A percentile compares a stretch with the other conserved stretches of the same genome.
phyloP scores from a whole-genome alignment of 345 rosid genomes.

The Gossypium turneri region DNA sequence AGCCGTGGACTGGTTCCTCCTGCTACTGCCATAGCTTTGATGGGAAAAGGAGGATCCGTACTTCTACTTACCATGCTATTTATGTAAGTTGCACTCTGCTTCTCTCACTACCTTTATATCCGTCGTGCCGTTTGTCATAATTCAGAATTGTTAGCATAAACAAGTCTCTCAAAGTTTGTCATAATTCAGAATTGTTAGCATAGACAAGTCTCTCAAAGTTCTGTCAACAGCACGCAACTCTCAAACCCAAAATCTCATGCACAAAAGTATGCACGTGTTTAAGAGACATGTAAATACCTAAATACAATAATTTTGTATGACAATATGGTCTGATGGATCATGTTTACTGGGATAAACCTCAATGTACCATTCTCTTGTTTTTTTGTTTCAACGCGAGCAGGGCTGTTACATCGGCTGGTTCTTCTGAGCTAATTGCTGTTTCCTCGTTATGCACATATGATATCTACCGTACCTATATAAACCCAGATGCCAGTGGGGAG shows the following conservation, averaged over 20 bases:
- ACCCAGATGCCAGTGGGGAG: slow-evolving; percentile 69
- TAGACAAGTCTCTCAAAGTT: too few relatives aligned
- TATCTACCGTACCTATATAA: slow-evolving; percentile 84
- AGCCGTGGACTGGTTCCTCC: slow-evolving; percentile 82
- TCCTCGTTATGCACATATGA: slow-evolving; percentile 90
- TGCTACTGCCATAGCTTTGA: slow-evolving; percentile 88
- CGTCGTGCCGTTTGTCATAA: not conserved
- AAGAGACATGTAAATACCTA: too few relatives aligned
- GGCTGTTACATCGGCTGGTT: slow-evolving; percentile 97
- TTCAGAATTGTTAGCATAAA: not conserved
- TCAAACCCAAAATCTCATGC: too few relatives aligned
- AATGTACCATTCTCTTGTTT: too few relatives aligned
- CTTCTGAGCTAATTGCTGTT: slow-evolving; percentile 82
- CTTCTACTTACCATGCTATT: slow-evolving; percentile 93
- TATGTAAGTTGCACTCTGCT: slow-evolving; percentile 52
- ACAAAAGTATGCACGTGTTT: too few relatives aligned
- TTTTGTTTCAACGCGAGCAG: slow-evolving; percentile 26
- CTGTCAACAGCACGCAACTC: too few relatives aligned
- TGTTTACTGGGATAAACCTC: too few relatives aligned
- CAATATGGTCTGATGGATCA: too few relatives aligned
- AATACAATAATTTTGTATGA: too few relatives aligned
- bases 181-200: too few relatives aligned
- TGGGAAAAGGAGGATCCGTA: slow-evolving; percentile 91
- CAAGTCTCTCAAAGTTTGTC: too few relatives aligned
- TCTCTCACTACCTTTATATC: not conserved